phyloP scores from a whole-genome alignment of 225 moss, liverwort and hornwort genomes.

The Pseudoscleropodium purum region DNA sequence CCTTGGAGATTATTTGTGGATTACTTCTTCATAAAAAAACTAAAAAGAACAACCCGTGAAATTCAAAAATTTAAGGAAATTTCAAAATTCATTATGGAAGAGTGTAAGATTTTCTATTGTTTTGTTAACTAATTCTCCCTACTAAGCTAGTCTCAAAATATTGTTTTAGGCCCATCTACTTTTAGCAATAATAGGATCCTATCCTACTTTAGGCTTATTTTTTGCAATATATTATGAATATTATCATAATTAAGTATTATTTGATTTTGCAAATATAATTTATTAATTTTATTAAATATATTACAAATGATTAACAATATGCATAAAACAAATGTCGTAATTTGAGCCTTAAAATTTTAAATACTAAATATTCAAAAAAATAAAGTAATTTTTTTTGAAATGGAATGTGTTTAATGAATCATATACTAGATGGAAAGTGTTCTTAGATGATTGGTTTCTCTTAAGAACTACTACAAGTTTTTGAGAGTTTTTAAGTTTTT shows the following conservation, averaged over 20 bases:
- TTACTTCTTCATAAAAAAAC: too few relatives aligned
- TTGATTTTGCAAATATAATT: background rate
- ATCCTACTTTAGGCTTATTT: background rate
- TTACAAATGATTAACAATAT: background rate
- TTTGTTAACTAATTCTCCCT: accelerated
- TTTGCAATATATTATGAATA: background rate
- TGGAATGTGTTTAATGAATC: background rate
- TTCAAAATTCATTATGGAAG: background rate
- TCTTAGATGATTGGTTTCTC: background rate
- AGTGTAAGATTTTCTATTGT: too few relatives aligned
- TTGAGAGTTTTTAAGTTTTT: background rate
- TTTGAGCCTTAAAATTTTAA: background rate
- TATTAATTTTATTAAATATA: too few relatives aligned
- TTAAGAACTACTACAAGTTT: background rate
- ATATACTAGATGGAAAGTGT: background rate
- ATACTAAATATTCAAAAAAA: background rate
- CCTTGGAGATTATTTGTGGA: background rate
- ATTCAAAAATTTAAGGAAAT: accelerated
- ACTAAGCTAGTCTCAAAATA: background rate
- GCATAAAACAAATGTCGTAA: background rate
- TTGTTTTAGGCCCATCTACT: background rate
- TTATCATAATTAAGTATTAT: background rate
- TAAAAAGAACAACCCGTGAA: accelerated
- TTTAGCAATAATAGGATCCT: background rate
- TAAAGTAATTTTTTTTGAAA: background rate